These are phyloP conservation scores for Calonectria pauciramosa DNA, from an alignment of 2,329 filamentous ascomycete genomes.

Conservation along the genomic window DNA sequence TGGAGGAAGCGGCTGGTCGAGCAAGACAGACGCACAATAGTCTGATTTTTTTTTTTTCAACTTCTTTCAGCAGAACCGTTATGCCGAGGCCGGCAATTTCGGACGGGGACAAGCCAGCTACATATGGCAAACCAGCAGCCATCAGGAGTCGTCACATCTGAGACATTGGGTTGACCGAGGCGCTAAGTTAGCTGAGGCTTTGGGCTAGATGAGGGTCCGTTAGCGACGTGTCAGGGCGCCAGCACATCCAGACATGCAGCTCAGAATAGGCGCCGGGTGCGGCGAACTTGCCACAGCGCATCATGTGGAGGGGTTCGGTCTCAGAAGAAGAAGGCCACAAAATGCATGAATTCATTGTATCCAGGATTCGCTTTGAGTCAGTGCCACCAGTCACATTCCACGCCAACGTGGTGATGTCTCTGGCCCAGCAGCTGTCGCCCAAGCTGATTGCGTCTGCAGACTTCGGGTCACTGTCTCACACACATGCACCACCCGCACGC, in stretches of 20 bases:
- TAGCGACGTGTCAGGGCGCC: slow-evolving; percentile 32
- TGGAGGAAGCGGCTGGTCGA: not conserved
- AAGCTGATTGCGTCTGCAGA: slow-evolving; percentile 43
- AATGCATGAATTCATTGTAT: slow-evolving; percentile 36
- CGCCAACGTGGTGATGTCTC: slow-evolving; percentile 36
- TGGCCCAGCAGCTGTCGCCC: slow-evolving; percentile 34
- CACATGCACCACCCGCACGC: slow-evolving; percentile 25
- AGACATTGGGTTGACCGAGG: slow-evolving; percentile 41
- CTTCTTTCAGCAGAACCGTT: slow-evolving; percentile 6
- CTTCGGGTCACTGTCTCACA: slow-evolving; percentile 38
- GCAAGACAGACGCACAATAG: slow-evolving; percentile 20
- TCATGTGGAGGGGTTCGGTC: slow-evolving; percentile 40
- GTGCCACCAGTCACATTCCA: slow-evolving; percentile 45
- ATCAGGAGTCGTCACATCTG: slow-evolving; percentile 37
- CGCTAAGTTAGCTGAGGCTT: slow-evolving; percentile 39
- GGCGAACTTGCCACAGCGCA: slow-evolving; percentile 37
- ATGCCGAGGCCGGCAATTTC: slow-evolving; percentile 12
- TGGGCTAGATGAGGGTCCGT: slow-evolving; percentile 24
- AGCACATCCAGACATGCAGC: slow-evolving; percentile 44
- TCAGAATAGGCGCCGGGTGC: slow-evolving; percentile 41
- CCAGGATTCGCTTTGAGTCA: slow-evolving; percentile 41
- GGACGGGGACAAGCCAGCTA: slow-evolving; percentile 1
- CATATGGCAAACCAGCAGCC: slow-evolving; percentile 1
- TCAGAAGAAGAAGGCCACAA: slow-evolving; percentile 8
- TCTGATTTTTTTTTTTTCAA: not conserved